These are phyloP conservation scores for Kodamaea laetipori DNA, from an alignment of 805 yeast genomes.

Conservation along the genomic window DNA sequence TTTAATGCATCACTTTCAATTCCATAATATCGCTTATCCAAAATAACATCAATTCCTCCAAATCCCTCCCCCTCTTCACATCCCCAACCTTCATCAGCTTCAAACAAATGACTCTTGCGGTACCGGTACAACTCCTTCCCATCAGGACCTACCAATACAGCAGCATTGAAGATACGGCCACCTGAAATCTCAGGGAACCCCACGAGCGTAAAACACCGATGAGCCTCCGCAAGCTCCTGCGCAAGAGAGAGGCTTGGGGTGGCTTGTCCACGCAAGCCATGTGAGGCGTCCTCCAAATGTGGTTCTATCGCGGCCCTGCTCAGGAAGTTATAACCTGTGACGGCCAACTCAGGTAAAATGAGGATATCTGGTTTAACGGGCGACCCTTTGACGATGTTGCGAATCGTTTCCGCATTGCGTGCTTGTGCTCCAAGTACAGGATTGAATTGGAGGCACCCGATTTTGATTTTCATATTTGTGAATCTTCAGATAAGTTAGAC, in stretches of 20 bases:
- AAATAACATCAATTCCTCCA: conserved; percentile 46
- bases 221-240: conserved; percentile 46
- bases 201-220: conserved; percentile 65
- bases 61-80: conserved; percentile 63
- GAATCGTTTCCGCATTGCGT: conserved; percentile 55
- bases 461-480: conserved; percentile 28
- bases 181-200: conserved; percentile 74
- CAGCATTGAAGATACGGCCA: conserved; percentile 61
- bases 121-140: conserved; percentile 68
- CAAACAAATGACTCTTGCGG: conserved; percentile 74
- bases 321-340: conserved; percentile 79
- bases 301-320: conserved; percentile 53
- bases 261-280: not conserved
- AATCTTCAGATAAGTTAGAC: no score
- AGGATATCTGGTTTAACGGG: conserved; percentile 55
- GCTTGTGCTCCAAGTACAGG: conserved; percentile 63
- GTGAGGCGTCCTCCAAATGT: conserved; percentile 46
- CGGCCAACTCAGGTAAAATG: conserved; percentile 79
- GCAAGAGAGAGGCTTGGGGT: conserved; percentile 64
- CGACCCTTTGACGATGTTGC: conserved; percentile 26
- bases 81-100: conserved; percentile 82
- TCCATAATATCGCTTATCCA: conserved; percentile 23
- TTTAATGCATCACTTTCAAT: conserved; percentile 18
- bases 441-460: conserved; percentile 70
- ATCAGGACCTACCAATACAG: conserved; percentile 57